Base-by-base conservation (phyloP, 805 yeast genomes). In the Lipomyces oligophaga region DNA sequence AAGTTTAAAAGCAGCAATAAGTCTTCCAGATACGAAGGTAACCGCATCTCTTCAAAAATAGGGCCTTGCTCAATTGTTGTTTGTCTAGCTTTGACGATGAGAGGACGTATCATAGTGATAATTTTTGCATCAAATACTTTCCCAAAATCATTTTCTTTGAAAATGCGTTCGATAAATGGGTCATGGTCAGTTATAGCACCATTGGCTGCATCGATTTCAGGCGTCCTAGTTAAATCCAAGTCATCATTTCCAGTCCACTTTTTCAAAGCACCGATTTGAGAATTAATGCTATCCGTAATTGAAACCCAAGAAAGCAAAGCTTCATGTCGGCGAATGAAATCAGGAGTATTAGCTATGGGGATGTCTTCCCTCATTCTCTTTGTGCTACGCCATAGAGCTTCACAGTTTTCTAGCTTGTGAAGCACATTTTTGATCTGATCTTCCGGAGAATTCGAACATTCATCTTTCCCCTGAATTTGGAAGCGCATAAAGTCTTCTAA, bases 221-320 rank as follows among this genome's bases (percentile, higher is more conserved):
- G 67, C 26, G 63, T 52, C 27, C 56, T 60, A 0, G 75, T 69
- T 6, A 87, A 78, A 60, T 87, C 93, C 22, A 84, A 66, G 27
- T 81, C 87, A 41, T 79, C 83, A 63, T 84, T 84, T 3, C 95
- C 95, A 3, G 88, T 85, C 96, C 96, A 88, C 34, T 73, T 65
- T 51, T 76, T 74, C 52, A 93, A 67, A 4, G 81, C 74, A 13
- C 72, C 67, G 1, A 81, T 69, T 58, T 83, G 88, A 28, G 78
- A 66, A 37, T 75, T 73, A 18, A 89, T 78, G 0, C 87, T 83
- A 36, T 74, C 76, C 0, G 88, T 78, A 31, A 86, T 79, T 5
- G 87, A 78, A 22, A 77, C 72, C 96, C 97, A 90, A 0, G 96
- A 83, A 31, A 77, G 80, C 45, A 90, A 70, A 1, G 95, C 90